Conservation (phyloP, 768 basidiomycete species). For the Amyloporia xantha region DNA sequence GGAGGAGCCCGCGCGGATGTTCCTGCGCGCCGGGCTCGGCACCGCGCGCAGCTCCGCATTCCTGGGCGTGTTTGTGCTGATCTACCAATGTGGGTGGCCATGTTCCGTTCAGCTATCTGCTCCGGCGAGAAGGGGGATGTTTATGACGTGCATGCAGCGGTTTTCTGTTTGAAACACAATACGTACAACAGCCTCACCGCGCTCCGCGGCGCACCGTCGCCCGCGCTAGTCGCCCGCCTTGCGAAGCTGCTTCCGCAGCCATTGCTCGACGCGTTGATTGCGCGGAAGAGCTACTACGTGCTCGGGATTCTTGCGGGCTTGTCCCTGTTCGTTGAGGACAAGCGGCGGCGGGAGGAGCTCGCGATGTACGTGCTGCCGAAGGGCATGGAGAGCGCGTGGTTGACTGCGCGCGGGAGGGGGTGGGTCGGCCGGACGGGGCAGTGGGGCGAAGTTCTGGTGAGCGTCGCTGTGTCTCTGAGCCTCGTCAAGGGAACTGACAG, state of each 20-base stretch:
- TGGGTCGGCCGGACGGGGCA: slow-evolving; percentile 67
- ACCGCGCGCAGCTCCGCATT: slow-evolving; percentile 84
- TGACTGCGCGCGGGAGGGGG: slow-evolving; percentile 66
- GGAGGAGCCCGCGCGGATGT: slow-evolving; percentile 58
- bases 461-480: slow-evolving; percentile 18
- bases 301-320: slow-evolving; percentile 70
- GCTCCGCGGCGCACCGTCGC: slow-evolving; percentile 17
- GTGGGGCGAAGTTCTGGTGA: slow-evolving; percentile 60
- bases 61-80: slow-evolving; percentile 72
- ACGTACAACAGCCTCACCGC: slow-evolving; percentile 41
- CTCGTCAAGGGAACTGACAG: too few species aligned
- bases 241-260: slow-evolving; percentile 19
- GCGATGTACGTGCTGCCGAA: slow-evolving; percentile 92
- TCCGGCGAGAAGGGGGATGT: background rate
- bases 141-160: slow-evolving; percentile 29
- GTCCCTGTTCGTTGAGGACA: slow-evolving; percentile 82
- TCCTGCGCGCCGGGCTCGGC: slow-evolving; percentile 59
- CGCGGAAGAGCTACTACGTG: slow-evolving; percentile 68
- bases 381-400: slow-evolving; percentile 87
- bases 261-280: slow-evolving; percentile 53
- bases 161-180: slow-evolving; percentile 62
- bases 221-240: slow-evolving; percentile 28
- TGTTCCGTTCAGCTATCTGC: too few species aligned
- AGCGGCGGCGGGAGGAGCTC: slow-evolving; percentile 80
- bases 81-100: slow-evolving; percentile 69